Conservation (phyloP, 2,329 filamentous ascomycete genomes). For the Colletotrichum sp. region DNA sequence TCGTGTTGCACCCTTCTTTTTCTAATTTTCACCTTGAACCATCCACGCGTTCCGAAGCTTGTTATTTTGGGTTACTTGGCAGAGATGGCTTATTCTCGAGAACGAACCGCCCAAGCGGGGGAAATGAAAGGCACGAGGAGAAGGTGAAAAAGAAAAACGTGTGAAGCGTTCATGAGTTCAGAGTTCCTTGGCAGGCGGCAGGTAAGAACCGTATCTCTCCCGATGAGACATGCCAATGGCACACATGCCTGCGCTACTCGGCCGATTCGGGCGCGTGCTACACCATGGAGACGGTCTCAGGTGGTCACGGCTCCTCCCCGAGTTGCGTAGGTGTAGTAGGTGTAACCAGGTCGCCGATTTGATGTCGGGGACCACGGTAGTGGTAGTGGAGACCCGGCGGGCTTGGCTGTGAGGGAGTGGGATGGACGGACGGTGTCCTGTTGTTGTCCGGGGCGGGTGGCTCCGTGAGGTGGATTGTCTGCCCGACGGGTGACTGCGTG, state of each 20-base stretch:
- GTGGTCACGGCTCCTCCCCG: neutral
- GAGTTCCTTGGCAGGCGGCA: neutral
- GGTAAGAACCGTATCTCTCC: neutral
- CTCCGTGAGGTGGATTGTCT: neutral
- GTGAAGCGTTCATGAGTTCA: neutral
- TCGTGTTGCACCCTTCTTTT: neutral
- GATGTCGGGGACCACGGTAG: neutral
- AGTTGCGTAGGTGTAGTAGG: neutral
- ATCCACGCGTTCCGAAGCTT: neutral
- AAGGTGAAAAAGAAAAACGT: neutral
- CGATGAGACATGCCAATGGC: neutral
- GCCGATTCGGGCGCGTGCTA: neutral
- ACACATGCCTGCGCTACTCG: neutral
- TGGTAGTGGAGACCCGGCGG: neutral
- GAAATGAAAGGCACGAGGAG: neutral
- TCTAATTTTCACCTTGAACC: neutral
- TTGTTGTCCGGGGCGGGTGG: neutral
- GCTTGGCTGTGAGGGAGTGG: neutral
- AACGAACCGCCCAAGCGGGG: neutral
- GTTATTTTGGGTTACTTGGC: neutral
- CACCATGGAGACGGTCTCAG: neutral
- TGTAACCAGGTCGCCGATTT: neutral
- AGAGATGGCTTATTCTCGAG: neutral
- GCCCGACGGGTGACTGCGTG: neutral
- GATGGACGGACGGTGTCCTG: neutral